A percentile compares a stretch with the other conserved stretches of the same genome.
phyloP scores from a whole-genome alignment of 495 filamentous ascomycete species.

The Annulohypoxylon stygium region DNA sequence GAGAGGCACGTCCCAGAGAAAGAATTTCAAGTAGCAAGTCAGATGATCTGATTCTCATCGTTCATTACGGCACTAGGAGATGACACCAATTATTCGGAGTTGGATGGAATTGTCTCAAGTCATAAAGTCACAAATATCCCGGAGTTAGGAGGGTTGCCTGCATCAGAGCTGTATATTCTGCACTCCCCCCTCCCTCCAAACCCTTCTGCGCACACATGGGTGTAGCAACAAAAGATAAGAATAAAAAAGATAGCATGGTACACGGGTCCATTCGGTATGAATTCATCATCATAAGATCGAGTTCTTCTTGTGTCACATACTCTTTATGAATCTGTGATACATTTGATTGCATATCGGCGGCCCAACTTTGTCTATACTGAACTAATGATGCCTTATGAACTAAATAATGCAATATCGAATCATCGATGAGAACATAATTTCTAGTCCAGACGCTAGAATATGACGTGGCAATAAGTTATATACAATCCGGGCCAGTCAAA shows the following conservation, averaged over 20 bases:
- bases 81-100: background rate
- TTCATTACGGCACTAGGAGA: constrained; percentile 30
- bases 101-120: constrained; percentile 18
- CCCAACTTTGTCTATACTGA: background rate
- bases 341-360: background rate
- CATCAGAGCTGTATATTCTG: constrained; percentile 31
- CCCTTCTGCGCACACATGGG: constrained; percentile 17
- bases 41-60: constrained; percentile 33
- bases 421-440: background rate
- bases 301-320: background rate
- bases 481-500: background rate
- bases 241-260: constrained; percentile 27
- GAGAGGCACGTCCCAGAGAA: background rate
- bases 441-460: background rate
- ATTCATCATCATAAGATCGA: background rate
- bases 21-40: background rate
- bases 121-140: constrained; percentile 23
- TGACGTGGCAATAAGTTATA: background rate
- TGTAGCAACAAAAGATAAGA: constrained; percentile 35
- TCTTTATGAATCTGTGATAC: background rate
- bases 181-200: constrained; percentile 34
- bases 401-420: background rate
- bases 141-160: constrained; percentile 21
- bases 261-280: constrained; percentile 7
- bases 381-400: background rate